Base-by-base conservation (phyloP, 148 eudicot species). In the Cornus suecica region DNA sequence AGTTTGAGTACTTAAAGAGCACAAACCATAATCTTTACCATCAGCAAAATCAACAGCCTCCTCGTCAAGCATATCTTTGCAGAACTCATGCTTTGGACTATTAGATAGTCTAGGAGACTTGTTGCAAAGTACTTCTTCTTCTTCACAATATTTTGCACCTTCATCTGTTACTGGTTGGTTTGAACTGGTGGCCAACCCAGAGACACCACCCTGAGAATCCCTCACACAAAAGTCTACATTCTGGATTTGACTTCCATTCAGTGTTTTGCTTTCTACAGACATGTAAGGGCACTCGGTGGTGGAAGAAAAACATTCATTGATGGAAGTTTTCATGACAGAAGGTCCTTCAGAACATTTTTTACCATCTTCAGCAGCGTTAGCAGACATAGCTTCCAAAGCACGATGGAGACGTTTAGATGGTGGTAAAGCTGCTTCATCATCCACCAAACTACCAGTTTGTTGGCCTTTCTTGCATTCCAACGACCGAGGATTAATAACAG, bases 311-410 rank as follows among this genome's bases (percentile, higher is more conserved):
- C 73, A 78, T 68, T 65, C 84, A 74, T 82, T 77, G 51, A 29
- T 80, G 60, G 58, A 74, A 8, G 73, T 70, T 45, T 84, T 28
- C 28, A 66, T 51, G 34, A 79, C 61, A 24, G 77, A 67, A 65
- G 64, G 77, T 51, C 24, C 81, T 78, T 78, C 80, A 27, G 37
- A 66, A 70, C 66, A 42, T 26, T 79, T 71, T 77, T 75, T 74
- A 74, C 76, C 79, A 85, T 86, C 94, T 81, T 89, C 99, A 61
- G 87, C 93, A 80, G 85, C 94, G 88, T 95, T 88, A 73, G 97
- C 99, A 76, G 97, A 92, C 99, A 95, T 95, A 23, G 97, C 99
- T 84, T 93, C 97, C 81, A 95, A 77, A 71, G 99, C 99, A 72
- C 99, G 91, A 78, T 92, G 94, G 24, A 95, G 91, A 67, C 99